Base-by-base conservation (phyloP, 495 filamentous ascomycete species). In the Neurospora sp. region DNA sequence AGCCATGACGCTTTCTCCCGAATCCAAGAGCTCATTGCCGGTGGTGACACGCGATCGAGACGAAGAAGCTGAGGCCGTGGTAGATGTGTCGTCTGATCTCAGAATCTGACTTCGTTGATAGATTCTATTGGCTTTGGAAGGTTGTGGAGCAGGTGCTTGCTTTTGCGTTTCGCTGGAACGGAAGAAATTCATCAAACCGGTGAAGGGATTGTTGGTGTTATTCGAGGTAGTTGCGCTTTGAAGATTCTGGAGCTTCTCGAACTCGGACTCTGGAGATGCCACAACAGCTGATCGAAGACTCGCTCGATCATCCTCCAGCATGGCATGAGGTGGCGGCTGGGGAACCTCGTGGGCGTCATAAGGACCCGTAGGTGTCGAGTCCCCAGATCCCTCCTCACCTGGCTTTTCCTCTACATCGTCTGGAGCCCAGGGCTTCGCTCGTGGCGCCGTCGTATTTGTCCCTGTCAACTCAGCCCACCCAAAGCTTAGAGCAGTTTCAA, bases 401-500 rank as follows among this genome's bases (percentile, higher is more conserved):
- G 75, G 71, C 27, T 75, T 74, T 35, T 69, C 72, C 39, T 79
- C 69, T 27, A 27, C 44, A 53, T 80, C 75, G 8, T 71, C 77
- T 5, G 82, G 80, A 6, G 78, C 74, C 83, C 81, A 83, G 71
- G 78, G 76, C 35, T 71, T 74, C 70, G 77, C 79, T 72, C 79
- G 79, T 44, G 78, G 82, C 39, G 78, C 78, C 12, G 79, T 82
- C 18, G 78, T 83, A 80, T 74, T 96, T 59, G 92, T 88, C 8
- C 94, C 94, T 0, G 93, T 98, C 69, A 99, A 80, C 79, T 99
- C 95, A 14, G 92, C 93, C 93, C 94, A 98, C 1, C 96, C 95
- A 89, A 94, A 98, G 72, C 90, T 92, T 39, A 94, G 93, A 77
- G 98, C 90, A 1, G 94, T 96, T 38, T 94, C 94, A 47, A 99